Base-by-base conservation (phyloP, 345 rosid species). In the Arabis hirsuta region DNA sequence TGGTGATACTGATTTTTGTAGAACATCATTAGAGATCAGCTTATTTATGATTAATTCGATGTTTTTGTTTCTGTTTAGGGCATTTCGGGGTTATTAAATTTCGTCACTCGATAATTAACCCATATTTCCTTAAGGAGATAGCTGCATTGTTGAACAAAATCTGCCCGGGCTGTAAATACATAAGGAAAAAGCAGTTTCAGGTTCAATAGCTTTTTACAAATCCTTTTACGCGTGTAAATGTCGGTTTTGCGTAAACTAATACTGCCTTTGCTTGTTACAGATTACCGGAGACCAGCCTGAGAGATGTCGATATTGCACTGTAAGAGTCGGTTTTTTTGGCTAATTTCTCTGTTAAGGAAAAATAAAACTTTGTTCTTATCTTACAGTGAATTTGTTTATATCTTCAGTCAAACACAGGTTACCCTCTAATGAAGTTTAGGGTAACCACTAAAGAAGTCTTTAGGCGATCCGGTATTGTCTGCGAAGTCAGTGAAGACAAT, bases 81-180 rank as follows among this genome's bases (percentile, higher is more conserved):
- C 99, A 95, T 77, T 87, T 84, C 32, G 99, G 97, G 36, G 71
- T 83, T 48, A 82, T 95, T 44, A 84, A 84, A 10, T 90, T 95
- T 50, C 79, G 67, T 32, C 69, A 58, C 51, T 43, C 87, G 8
- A 70, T 95, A 41, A 69, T 88, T 36, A 84, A 95, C 69, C 99
- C 99, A 0, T 87, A 88, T 62, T 91, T 69, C 65, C 62, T 89
- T 2, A 82, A 93, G 2, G 96, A 95, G 76, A 82, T 90, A 68
- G 85, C 79, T 5, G 69, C 83, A 19, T 52, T 95, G 62, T 63
- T 95, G 54, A 95, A 95, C 65, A 85, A 84, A 73, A 74, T 86
- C 67, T 95, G 99, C 62, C 97, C 99, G 7, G 88, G 86, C 31
- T 95, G 99, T 80, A 91, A 87, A 86, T 81, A 93, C 64, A 55